Conservation (phyloP, 2,329 filamentous ascomycete species). For the Pezicula neosporulosa region DNA sequence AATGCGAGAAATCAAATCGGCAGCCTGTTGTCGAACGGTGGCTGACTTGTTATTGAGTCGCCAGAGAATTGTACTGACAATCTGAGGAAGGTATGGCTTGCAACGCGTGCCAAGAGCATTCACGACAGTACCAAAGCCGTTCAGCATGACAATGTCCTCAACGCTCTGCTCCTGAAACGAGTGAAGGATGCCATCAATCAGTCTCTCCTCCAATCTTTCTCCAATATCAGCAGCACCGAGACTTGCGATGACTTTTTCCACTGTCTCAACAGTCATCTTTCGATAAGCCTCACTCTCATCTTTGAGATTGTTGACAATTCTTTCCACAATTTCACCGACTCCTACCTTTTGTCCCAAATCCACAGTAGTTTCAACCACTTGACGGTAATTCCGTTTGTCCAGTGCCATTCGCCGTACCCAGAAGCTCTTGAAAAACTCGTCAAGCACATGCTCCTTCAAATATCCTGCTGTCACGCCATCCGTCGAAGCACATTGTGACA, state of each 20-base stretch:
- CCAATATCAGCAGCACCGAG: conserved; percentile 92
- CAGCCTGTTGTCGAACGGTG: conserved; percentile 93
- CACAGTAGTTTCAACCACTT: conserved; percentile 97
- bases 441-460: conserved; percentile 89
- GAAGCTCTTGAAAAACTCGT: conserved; percentile 98
- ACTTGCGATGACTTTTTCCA: conserved; percentile 93
- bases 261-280: conserved; percentile 98
- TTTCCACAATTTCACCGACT: conserved; percentile 88
- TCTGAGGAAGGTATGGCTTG: conserved; percentile 95
- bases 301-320: conserved; percentile 92
- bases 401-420: conserved; percentile 97
- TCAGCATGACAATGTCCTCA: conserved; percentile 93
- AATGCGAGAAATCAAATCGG: conserved; percentile 93
- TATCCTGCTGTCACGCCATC: conserved; percentile 94
- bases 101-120: conserved; percentile 91
- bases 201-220: conserved; percentile 84
- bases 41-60: conserved; percentile 97
- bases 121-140: conserved; percentile 96
- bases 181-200: conserved; percentile 92
- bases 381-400: conserved; percentile 95
- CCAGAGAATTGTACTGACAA: conserved; percentile 95
- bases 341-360: conserved; percentile 98
- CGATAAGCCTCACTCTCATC: conserved; percentile 97
- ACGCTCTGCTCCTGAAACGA: conserved; percentile 98
- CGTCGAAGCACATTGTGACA: conserved; percentile 92